A percentile compares a stretch with the other conserved stretches of the same genome.
These are phyloP conservation scores for Cicer pinnatifidum DNA, from an alignment of 306 rosid species.

Conservation along the genomic window DNA sequence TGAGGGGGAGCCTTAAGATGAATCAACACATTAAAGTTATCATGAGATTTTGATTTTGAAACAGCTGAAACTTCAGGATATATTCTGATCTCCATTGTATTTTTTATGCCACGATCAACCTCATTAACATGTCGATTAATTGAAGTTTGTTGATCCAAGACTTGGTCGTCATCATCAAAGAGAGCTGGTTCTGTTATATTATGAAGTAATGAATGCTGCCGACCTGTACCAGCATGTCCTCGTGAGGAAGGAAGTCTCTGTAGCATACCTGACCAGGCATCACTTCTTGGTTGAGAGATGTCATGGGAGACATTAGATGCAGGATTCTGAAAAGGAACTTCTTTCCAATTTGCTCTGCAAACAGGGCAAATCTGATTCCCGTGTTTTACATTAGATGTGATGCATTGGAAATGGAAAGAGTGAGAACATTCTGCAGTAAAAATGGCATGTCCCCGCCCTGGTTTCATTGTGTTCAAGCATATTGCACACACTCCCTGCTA, in stretches of 20 bases:
- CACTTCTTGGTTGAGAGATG: constrained; percentile 55
- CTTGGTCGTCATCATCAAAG: constrained; percentile 90
- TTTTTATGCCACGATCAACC: constrained; percentile 42
- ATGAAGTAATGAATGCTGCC: constrained; percentile 51
- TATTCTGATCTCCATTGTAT: constrained; percentile 64
- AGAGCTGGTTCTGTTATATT: constrained; percentile 65
- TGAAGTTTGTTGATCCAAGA: constrained; percentile 56
- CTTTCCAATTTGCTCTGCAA: constrained; percentile 95
- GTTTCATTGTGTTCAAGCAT: constrained; percentile 73
- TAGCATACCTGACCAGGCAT: constrained; percentile 57
- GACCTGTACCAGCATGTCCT: constrained; percentile 41
- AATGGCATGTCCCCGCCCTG: constrained; percentile 90
- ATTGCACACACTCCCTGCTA: constrained; percentile 84
- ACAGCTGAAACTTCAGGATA: constrained; percentile 85
- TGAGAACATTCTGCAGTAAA: constrained; percentile 98
- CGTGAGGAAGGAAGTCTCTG: constrained; percentile 59
- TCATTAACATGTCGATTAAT: constrained; percentile 39
- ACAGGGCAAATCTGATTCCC: constrained; percentile 90
- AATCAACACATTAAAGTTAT: constrained; percentile 68
- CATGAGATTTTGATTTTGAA: constrained; percentile 59
- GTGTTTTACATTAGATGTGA: constrained; percentile 86
- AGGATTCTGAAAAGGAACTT: constrained; percentile 75
- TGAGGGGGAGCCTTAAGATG: constrained; percentile 81
- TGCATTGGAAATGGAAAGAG: constrained; percentile 92
- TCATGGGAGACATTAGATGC: constrained; percentile 56